Evolutionary conservation across 805 yeast genomes (phyloP).

Genomic region (Cyberlindnera japonica): DNA sequence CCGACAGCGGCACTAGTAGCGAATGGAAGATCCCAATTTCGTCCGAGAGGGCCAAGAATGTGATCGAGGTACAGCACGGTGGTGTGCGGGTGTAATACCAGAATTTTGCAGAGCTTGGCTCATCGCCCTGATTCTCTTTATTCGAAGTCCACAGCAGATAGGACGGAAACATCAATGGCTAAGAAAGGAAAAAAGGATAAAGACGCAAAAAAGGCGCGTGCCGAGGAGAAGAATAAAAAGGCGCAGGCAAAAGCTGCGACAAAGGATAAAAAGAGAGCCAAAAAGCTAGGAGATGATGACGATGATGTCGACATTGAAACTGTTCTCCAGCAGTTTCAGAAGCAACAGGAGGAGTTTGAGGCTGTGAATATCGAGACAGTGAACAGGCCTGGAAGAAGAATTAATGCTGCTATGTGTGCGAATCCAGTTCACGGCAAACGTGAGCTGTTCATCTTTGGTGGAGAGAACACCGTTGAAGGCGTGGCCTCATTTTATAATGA

Average conservation of each 20-base stretch:
- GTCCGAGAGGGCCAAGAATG: no score
- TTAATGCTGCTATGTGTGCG: constrained; percentile 72
- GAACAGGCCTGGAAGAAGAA: constrained; percentile 60
- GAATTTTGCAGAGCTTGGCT: no score
- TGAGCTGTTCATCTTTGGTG: constrained; percentile 86
- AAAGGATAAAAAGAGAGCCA: constrained; percentile 71
- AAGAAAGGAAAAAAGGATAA: constrained; percentile 83
- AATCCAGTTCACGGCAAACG: constrained; percentile 70
- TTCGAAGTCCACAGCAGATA: neutral
- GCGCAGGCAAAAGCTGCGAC: constrained; percentile 66
- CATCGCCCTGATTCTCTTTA: no score
- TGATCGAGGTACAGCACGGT: no score
- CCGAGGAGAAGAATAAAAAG: constrained; percentile 79
- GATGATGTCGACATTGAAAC: constrained; percentile 86
- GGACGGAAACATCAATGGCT: constrained; percentile 59
- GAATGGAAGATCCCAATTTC: neutral
- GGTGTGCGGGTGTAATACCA: no score
- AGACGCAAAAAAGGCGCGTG: constrained; percentile 86
- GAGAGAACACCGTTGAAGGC: constrained; percentile 58
- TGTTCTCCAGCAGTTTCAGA: constrained; percentile 69
- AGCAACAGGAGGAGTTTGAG: constrained; percentile 75
- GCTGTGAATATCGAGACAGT: constrained; percentile 61
- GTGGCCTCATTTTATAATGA: constrained; percentile 78
- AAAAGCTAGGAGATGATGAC: constrained; percentile 74
- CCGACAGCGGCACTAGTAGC: neutral